These are phyloP conservation scores for Canavalia gladiata DNA, from an alignment of 306 rosid species.

Conservation along the genomic window DNA sequence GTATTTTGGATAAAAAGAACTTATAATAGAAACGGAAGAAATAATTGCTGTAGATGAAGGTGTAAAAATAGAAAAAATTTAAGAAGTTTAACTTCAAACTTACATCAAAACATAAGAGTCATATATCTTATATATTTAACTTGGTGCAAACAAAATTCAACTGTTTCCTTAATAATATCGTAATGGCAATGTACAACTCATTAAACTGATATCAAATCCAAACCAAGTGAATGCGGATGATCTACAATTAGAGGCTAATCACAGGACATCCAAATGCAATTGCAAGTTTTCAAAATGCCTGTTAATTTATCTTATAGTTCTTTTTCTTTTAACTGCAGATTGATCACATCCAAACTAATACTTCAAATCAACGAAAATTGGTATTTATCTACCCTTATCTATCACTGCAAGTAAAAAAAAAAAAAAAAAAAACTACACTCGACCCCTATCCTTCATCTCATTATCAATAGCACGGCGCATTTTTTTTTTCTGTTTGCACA, in stretches of 20 bases:
- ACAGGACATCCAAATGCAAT: background rate
- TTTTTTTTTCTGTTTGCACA: too few relatives aligned
- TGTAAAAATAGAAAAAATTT: too few relatives aligned
- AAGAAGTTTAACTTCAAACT: too few relatives aligned
- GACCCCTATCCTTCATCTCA: background rate
- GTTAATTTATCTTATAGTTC: background rate
- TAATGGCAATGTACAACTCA: background rate
- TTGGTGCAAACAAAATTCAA: too few relatives aligned
- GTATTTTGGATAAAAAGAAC: too few relatives aligned
- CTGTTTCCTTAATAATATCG: too few relatives aligned
- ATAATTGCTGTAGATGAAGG: too few relatives aligned
- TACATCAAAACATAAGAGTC: too few relatives aligned
- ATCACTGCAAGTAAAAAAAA: background rate
- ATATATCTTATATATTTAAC: too few relatives aligned
- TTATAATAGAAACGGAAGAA: too few relatives aligned
- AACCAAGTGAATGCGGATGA: too few relatives aligned
- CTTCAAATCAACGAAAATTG: background rate
- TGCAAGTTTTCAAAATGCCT: background rate
- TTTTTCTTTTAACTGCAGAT: background rate
- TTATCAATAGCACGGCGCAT: background rate
- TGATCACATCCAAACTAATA: background rate
- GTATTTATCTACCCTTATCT: background rate
- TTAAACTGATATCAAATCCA: background rate
- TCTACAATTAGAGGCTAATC: background rate
- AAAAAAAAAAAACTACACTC: background rate